These are phyloP conservation scores for Hypoxylon sp. DNA, from an alignment of 2,329 filamentous ascomycete genomes.

Conservation along the genomic window DNA sequence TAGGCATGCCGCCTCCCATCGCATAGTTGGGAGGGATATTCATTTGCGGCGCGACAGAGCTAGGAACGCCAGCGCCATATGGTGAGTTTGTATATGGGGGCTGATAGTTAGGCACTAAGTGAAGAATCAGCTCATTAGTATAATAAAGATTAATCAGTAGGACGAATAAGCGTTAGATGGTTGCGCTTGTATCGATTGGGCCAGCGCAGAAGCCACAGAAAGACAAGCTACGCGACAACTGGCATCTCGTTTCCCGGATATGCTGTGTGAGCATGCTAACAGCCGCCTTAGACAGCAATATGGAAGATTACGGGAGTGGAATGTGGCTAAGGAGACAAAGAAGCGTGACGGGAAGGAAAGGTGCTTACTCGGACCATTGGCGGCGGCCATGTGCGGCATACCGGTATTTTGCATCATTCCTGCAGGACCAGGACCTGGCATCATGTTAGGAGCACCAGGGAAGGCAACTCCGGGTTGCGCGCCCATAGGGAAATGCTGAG, in stretches of 20 bases:
- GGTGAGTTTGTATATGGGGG: conserved; percentile 70
- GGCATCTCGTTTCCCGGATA: conserved; percentile 29
- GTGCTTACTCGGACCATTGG: conserved; percentile 72
- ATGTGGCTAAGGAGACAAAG: conserved; percentile 43
- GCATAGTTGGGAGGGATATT: conserved; percentile 68
- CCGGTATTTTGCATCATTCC: conserved; percentile 75
- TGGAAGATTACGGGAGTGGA: conserved; percentile 39
- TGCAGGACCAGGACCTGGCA: conserved; percentile 65
- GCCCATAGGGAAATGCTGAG: conserved; percentile 70
- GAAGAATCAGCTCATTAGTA: conserved; percentile 53
- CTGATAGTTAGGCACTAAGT: conserved; percentile 68
- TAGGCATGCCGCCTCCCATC: conserved; percentile 65
- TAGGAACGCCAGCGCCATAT: conserved; percentile 68
- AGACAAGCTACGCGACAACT: conserved; percentile 20
- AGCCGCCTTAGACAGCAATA: conserved; percentile 33
- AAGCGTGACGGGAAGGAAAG: conserved; percentile 48
- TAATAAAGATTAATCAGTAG: conserved; percentile 36
- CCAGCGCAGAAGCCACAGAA: conserved; percentile 29
- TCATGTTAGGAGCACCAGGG: conserved; percentile 69
- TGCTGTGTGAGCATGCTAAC: conserved; percentile 35
- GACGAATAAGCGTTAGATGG: conserved; percentile 36
- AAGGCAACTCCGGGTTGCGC: conserved; percentile 63
- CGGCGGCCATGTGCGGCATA: conserved; percentile 69
- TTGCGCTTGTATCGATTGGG: conserved; percentile 42
- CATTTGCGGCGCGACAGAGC: conserved; percentile 64